Evolutionary conservation across 1,139 yeast genomes (phyloP).

Genomic region (Taphrina flavorubra): DNA sequence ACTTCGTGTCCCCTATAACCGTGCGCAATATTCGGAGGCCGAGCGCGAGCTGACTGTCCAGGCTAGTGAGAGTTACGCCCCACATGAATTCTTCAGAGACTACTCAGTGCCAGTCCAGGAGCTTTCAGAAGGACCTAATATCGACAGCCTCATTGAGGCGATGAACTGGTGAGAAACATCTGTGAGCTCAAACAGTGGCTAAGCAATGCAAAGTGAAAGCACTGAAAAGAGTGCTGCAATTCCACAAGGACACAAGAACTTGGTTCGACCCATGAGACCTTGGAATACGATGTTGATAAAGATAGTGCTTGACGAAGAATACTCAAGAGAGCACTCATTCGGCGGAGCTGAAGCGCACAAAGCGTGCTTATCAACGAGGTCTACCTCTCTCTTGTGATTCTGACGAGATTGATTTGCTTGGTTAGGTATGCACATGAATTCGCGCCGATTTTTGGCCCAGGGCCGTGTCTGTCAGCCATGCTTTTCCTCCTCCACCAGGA

Average conservation of each 20-base stretch:
- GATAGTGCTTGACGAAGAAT: background rate
- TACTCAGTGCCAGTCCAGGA: background rate
- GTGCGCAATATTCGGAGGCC: background rate
- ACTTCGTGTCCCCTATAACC: background rate
- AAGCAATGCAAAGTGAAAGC: too few species aligned
- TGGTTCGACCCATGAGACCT: too few species aligned
- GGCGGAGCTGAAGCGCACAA: too few species aligned
- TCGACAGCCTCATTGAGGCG: too few species aligned
- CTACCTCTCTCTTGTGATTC: constrained; percentile 4
- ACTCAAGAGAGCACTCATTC: background rate
- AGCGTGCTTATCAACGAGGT: background rate
- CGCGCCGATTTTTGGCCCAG: too few species aligned
- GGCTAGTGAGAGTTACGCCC: background rate
- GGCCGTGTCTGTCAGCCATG: too few species aligned
- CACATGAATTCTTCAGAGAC: background rate
- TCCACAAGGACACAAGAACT: too few species aligned
- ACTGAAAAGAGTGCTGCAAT: too few species aligned
- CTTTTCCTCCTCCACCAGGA: too few species aligned
- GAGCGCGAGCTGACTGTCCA: constrained; percentile 2
- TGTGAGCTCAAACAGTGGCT: too few species aligned
- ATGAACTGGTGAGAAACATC: too few species aligned
- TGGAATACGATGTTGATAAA: background rate
- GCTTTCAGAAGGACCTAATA: background rate
- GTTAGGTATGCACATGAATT: background rate
- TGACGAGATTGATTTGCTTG: constrained; percentile 14